Evolutionary conservation across 371 early-diverging fungal genomes (phyloP).

Genomic region (Coemansia sp.): DNA sequence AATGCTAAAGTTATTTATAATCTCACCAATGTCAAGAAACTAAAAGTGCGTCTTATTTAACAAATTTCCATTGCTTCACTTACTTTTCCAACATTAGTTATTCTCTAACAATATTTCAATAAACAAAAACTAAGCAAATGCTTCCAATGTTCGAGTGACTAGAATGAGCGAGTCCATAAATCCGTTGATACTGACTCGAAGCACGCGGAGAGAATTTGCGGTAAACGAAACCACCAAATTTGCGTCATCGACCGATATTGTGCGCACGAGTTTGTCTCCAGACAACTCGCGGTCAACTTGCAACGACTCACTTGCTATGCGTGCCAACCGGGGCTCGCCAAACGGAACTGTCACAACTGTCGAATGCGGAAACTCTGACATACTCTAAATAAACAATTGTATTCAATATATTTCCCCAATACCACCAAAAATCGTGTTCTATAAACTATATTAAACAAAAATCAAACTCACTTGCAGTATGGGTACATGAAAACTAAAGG

Average conservation of each 20-base stretch:
- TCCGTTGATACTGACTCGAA: constrained; percentile 41
- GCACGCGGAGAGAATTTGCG: constrained; percentile 26
- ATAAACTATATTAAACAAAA: too few relatives aligned
- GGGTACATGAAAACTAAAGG: constrained; percentile 2
- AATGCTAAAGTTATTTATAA: too few relatives aligned
- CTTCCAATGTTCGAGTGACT: constrained; percentile 32
- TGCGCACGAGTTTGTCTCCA: constrained; percentile 19
- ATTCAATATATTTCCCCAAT: too few relatives aligned
- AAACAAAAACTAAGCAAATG: constrained; percentile 12
- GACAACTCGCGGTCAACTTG: constrained; percentile 32
- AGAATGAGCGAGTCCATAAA: constrained; percentile 49
- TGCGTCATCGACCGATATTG: background rate
- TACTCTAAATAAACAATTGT: background rate
- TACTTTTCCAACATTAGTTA: too few relatives aligned
- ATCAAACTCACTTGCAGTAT: background rate
- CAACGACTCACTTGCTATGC: constrained; percentile 26
- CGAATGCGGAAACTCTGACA: constrained; percentile 26
- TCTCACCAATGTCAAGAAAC: too few relatives aligned
- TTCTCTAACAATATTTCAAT: too few relatives aligned
- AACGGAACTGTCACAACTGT: constrained; percentile 28
- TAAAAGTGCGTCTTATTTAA: too few relatives aligned
- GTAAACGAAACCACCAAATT: constrained; percentile 16
- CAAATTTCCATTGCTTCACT: too few relatives aligned
- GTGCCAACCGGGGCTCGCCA: constrained; percentile 11
- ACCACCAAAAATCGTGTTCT: too few relatives aligned